Evolutionary conservation across 805 yeast species (phyloP), one percentile per base, ranked within the genome.

Genomic region (Ogataea pini): DNA sequence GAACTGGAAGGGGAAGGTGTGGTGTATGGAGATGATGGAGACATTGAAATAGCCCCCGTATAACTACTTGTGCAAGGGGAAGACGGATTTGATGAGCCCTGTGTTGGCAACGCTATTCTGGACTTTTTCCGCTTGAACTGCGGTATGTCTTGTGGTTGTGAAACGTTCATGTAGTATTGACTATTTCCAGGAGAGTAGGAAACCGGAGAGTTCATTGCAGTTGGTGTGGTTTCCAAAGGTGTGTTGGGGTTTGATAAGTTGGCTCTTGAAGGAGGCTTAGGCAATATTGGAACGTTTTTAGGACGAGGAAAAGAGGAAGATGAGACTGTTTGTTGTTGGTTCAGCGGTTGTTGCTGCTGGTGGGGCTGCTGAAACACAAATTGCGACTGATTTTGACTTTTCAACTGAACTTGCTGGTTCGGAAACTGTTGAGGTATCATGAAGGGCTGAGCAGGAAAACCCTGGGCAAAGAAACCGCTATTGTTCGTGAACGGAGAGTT

Each of bases 271-370:
- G 54, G 36, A 10, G 70, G 70, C 51, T 65, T 67, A 12, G 71
- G 71, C 28, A 67, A 48, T 17, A 67, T 67, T 10, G 70, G 71
- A 12, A 67, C 69, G 40, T 62, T 65, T 48, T 63, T 64, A 1
- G 63, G 49, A 9, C 63, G 50, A 22, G 54, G 9, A 31, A 16
- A 19, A 36, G 42, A 39, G 18, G 34, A n/a, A 16, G 18, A 13
- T 14, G 34, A 14, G 9, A 31, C 18, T 31, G 34, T 31, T 17
- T 20, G 48, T 37, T 34, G 37, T 31, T 31, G 37, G 8, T 22
- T 22, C 5, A 22, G 25, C 25, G 25, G 25, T 31, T 31, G 24
- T 17, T 20, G 48, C 36, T 42, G 46, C 34, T 20, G 52, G 20
- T 29, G 50, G 22, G 22, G 37, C 19, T 32, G 36, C n/a, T 28